Evolutionary conservation across 179 eudicot genomes (phyloP).

Genomic region (Spinacia oleracea): DNA sequence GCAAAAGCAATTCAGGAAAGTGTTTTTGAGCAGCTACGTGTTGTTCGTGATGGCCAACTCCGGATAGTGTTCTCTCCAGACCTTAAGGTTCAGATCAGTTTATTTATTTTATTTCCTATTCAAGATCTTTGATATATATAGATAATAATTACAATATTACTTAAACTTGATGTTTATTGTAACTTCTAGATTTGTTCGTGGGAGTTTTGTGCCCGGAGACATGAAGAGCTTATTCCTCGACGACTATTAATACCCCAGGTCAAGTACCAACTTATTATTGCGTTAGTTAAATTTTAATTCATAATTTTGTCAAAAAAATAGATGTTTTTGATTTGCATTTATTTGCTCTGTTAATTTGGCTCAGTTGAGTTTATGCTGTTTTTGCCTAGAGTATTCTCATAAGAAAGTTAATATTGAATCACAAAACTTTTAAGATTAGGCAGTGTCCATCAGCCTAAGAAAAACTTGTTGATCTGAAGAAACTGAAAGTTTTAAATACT

Average conservation of each 20-base stretch:
- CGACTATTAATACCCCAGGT: slow-evolving; percentile 87
- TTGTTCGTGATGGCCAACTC: slow-evolving; percentile 97
- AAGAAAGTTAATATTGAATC: not conserved
- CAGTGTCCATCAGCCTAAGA: not conserved
- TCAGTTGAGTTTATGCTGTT: not conserved
- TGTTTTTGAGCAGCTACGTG: slow-evolving; percentile 95
- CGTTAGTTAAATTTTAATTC: not conserved
- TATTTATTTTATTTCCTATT: not conserved
- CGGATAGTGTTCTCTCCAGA: slow-evolving; percentile 93
- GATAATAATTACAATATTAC: slow-evolving; percentile 2
- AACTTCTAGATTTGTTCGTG: slow-evolving; percentile 85
- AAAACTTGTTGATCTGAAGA: not conserved
- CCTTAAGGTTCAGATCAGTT: slow-evolving; percentile 54
- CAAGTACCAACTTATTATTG: not conserved
- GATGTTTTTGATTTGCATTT: not conserved
- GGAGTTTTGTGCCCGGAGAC: slow-evolving; percentile 97
- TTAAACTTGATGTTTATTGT: slow-evolving; percentile 16
- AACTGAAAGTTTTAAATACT: not conserved
- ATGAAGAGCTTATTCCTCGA: slow-evolving; percentile 93
- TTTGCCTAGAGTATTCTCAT: not conserved
- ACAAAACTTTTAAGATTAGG: not conserved
- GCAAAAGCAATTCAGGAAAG: slow-evolving; percentile 99
- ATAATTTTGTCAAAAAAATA: not conserved
- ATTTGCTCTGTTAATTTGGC: not conserved
- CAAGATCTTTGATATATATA: not conserved